Percentiles rank a stretch among this genome's conserved stretches.
Conservation (phyloP, 1,139 yeast genomes). For the Scheffersomyces illinoinensis region DNA sequence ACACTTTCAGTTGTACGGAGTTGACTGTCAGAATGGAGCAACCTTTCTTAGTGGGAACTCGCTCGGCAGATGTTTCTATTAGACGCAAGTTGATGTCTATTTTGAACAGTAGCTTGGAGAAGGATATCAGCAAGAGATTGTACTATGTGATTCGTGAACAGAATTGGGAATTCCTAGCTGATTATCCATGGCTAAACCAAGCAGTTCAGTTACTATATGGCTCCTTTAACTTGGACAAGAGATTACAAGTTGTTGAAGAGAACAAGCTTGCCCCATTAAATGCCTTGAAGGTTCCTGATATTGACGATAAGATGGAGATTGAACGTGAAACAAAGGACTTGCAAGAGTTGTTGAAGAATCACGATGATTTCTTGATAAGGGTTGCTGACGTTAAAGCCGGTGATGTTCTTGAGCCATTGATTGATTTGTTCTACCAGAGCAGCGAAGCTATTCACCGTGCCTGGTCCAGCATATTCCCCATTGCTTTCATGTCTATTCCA, state of each 20-base stretch:
- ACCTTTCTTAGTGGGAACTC: slow-evolving; percentile 92
- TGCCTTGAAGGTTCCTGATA: slow-evolving; percentile 30
- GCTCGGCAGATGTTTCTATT: slow-evolving; percentile 73
- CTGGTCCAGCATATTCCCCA: slow-evolving; percentile 85
- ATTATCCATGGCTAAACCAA: slow-evolving; percentile 93
- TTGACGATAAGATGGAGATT: slow-evolving; percentile 26
- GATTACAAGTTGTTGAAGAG: slow-evolving; percentile 48
- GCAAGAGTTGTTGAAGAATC: slow-evolving; percentile 46
- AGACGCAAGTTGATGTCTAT: slow-evolving; percentile 81
- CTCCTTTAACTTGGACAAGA: slow-evolving; percentile 58
- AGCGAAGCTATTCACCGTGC: slow-evolving; percentile 78
- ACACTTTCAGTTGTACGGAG: slow-evolving; percentile 78
- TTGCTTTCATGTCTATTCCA: slow-evolving; percentile 71
- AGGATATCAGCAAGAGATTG: slow-evolving; percentile 74
- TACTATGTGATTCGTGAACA: slow-evolving; percentile 88
- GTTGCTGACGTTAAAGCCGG: slow-evolving; percentile 53
- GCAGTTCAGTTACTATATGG: slow-evolving; percentile 87
- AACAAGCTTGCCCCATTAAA: slow-evolving; percentile 57
- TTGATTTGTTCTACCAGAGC: slow-evolving; percentile 81
- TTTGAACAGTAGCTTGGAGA: slow-evolving; percentile 77
- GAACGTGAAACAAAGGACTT: slow-evolving; percentile 14
- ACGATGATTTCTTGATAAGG: slow-evolving; percentile 49
- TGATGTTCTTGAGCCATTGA: slow-evolving; percentile 66
- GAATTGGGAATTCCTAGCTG: slow-evolving; percentile 94
- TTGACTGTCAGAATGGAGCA: slow-evolving; percentile 95